A percentile compares a stretch with the other conserved stretches of the same genome.
These are phyloP conservation scores for Neofusicoccum umdonicola DNA, from an alignment of 2,329 filamentous ascomycete genomes.

Conservation along the genomic window DNA sequence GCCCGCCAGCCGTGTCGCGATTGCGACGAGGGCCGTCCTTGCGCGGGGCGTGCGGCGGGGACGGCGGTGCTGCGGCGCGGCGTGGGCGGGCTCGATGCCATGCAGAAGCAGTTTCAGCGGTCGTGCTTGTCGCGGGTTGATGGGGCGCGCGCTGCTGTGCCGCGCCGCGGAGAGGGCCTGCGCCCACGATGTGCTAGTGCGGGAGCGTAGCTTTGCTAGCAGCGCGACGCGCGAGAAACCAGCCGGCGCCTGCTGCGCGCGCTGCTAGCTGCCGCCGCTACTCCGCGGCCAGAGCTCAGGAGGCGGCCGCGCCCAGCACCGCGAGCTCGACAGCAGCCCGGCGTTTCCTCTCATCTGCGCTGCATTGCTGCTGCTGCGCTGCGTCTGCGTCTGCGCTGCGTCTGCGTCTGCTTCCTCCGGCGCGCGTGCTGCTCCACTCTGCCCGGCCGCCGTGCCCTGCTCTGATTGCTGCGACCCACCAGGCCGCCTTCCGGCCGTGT, in stretches of 20 bases:
- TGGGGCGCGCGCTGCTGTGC: background rate
- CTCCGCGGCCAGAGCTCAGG: background rate
- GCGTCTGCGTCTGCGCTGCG: background rate
- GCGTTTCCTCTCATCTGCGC: no score
- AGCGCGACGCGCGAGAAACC: no score
- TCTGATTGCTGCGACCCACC: background rate
- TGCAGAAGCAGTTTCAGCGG: constrained; percentile 8
- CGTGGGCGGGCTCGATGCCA: background rate
- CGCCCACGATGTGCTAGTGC: no score
- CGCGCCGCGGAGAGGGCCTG: background rate
- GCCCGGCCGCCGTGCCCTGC: background rate
- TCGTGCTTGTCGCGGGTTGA: constrained; percentile 11
- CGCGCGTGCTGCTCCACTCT: background rate
- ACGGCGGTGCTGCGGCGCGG: background rate
- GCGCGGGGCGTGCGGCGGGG: background rate
- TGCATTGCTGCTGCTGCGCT: background rate
- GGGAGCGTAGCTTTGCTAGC: no score
- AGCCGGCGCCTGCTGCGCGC: no score
- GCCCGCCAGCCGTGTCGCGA: background rate
- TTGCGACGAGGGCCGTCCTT: background rate
- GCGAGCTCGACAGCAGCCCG: no score
- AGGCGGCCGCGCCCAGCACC: background rate
- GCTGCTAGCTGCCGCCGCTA: no score
- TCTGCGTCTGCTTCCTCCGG: background rate
- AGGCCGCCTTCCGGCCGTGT: background rate